Evolutionary conservation across 768 basidiomycete genomes (phyloP).

Genomic region (Phylloporus sp.): DNA sequence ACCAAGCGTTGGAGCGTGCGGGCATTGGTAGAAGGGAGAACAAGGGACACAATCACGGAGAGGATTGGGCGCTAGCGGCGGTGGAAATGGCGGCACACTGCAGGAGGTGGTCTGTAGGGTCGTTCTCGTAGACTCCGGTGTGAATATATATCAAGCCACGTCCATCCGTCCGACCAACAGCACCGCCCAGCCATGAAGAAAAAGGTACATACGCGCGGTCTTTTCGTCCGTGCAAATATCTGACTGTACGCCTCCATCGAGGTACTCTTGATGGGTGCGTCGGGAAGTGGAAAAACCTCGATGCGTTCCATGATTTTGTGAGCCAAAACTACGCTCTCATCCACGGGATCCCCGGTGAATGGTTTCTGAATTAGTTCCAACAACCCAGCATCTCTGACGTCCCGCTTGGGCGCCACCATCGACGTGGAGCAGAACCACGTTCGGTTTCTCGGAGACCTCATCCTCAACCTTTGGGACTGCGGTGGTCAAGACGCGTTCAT

Average conservation of each 20-base stretch:
- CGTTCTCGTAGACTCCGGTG: conserved; percentile 38
- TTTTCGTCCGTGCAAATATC: neutral
- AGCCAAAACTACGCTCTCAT: conserved; percentile 29
- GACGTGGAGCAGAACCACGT: conserved; percentile 98
- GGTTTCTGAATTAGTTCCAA: conserved; percentile 60
- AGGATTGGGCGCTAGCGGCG: conserved; percentile 96
- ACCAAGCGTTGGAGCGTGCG: conserved; percentile 93
- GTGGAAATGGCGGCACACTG: conserved; percentile 83
- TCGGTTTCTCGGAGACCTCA: conserved; percentile 92
- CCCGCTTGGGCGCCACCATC: conserved; percentile 91
- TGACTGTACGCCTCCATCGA: conserved; percentile 26
- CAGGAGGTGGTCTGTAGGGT: conserved; percentile 65
- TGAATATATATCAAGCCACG: too few relatives aligned
- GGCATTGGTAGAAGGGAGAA: conserved; percentile 67
- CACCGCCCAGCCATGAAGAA: conserved; percentile 35
- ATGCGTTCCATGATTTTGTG: conserved; percentile 99
- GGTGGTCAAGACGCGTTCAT: conserved; percentile 98
- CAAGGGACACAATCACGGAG: conserved; percentile 94
- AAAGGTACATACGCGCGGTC: conserved; percentile 22
- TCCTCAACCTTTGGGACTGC: conserved; percentile 97
- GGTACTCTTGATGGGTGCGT: conserved; percentile 98
- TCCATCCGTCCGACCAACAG: neutral
- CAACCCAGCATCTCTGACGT: conserved; percentile 87
- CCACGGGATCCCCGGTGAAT: conserved; percentile 4
- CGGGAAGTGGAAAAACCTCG: conserved; percentile 91